Conservation (phyloP, 2,329 filamentous ascomycete species). For the Pyricularia pennisetigena region DNA sequence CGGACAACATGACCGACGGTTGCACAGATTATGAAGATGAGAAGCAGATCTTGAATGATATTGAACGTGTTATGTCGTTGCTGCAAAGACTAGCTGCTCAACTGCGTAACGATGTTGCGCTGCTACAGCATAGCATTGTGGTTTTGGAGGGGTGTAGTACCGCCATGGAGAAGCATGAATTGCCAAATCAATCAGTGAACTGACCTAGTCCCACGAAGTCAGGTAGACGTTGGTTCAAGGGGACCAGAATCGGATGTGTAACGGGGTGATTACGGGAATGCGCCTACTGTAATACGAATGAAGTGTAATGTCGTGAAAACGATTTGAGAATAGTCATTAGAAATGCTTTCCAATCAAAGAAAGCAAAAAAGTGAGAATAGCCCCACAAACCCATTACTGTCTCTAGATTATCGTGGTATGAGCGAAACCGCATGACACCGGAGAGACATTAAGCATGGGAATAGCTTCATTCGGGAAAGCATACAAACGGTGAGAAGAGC, state of each 20-base stretch:
- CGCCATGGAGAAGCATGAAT: too few species aligned
- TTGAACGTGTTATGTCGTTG: background rate
- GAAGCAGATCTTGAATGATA: background rate
- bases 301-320: too few species aligned
- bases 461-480: background rate
- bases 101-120: background rate
- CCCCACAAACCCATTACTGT: background rate
- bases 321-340: background rate
- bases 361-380: background rate
- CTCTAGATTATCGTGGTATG: too few species aligned
- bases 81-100: background rate
- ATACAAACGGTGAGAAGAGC: background rate
- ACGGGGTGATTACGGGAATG: background rate
- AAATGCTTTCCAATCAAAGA: background rate
- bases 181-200: too few species aligned
- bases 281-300: background rate
- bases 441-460: background rate
- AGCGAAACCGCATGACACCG: background rate
- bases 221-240: too few species aligned
- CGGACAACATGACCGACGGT: too few species aligned
- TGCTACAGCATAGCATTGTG: background rate
- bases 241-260: background rate
- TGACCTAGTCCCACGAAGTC: too few species aligned
- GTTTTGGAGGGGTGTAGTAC: too few species aligned
- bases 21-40: too few species aligned